Percentiles rank a stretch among this genome's conserved stretches.
phyloP scores from a whole-genome alignment of 768 basidiomycete species.

The Pleurotus pulmonarius region DNA sequence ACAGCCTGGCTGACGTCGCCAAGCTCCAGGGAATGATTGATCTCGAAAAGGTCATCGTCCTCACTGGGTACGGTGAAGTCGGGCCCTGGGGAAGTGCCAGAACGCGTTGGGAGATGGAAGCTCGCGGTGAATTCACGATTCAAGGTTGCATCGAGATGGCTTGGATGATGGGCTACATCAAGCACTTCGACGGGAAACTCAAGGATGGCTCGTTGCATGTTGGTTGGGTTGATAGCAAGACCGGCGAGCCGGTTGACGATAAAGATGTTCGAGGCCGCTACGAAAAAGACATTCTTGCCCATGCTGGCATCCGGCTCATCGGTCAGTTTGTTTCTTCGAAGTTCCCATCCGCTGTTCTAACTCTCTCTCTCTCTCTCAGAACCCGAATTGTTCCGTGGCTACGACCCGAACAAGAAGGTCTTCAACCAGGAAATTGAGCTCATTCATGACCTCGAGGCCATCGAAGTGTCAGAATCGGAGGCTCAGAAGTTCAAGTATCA shows the following conservation, averaged over 20 bases:
- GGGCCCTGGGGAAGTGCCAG: constrained; percentile 98
- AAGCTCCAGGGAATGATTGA: constrained; percentile 88
- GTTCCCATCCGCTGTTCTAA: constrained; percentile 11
- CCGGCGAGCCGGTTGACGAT: constrained; percentile 92
- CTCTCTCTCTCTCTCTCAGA: constrained; percentile 44
- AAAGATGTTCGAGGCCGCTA: constrained; percentile 94
- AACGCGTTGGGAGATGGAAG: constrained; percentile 99
- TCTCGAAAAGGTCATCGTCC: constrained; percentile 91
- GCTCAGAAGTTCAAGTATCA: constrained; percentile 95
- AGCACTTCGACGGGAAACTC: constrained; percentile 96
- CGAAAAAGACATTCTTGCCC: constrained; percentile 88
- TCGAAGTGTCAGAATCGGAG: constrained; percentile 89
- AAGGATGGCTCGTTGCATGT: constrained; percentile 91
- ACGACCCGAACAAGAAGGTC: constrained; percentile 95
- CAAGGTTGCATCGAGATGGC: constrained; percentile 99
- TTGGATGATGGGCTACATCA: constrained; percentile 99
- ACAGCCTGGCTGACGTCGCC: constrained; percentile 68
- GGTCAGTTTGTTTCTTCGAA: constrained; percentile 47
- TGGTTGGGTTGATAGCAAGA: constrained; percentile 97
- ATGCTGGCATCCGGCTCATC: constrained; percentile 91
- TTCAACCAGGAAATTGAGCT: constrained; percentile 98
- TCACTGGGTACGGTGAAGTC: constrained; percentile 96
- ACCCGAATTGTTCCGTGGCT: constrained; percentile 96
- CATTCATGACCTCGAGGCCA: constrained; percentile 92
- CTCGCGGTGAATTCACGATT: constrained; percentile 93